Conservation (phyloP, 2,329 filamentous ascomycete genomes). For the Aciculosporium take region DNA sequence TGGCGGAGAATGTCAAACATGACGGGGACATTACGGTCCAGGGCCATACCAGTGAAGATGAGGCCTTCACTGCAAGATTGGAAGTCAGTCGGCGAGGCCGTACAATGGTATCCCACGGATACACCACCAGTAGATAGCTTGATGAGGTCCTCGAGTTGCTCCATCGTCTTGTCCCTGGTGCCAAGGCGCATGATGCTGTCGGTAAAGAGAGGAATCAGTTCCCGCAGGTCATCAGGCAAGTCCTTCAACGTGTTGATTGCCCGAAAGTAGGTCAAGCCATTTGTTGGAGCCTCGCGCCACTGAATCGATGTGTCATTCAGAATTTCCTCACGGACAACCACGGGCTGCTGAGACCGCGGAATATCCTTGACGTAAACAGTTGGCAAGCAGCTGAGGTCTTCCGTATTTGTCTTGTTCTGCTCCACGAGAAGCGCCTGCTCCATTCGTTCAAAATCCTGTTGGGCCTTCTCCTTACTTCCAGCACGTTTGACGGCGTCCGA, state of each 20-base stretch:
- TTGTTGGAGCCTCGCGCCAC: constrained; percentile 87
- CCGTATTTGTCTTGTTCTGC: constrained; percentile 69
- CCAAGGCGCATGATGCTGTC: constrained; percentile 88
- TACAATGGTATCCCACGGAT: constrained; percentile 70
- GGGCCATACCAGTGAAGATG: constrained; percentile 68
- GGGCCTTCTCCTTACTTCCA: constrained; percentile 56
- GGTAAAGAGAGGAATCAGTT: constrained; percentile 78
- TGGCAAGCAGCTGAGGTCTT: constrained; percentile 77
- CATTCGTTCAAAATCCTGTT: constrained; percentile 56
- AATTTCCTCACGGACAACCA: constrained; percentile 47
- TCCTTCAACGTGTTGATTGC: constrained; percentile 68
- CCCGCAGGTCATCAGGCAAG: constrained; percentile 69
- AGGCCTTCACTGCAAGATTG: constrained; percentile 65
- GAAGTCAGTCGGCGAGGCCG: constrained; percentile 60
- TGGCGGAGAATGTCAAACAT: constrained; percentile 80
- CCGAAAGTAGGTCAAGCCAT: constrained; percentile 91
- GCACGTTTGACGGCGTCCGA: constrained; percentile 51
- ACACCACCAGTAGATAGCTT: constrained; percentile 93
- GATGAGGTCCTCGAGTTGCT: constrained; percentile 87
- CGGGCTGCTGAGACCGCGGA: constrained; percentile 54
- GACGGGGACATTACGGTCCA: constrained; percentile 77
- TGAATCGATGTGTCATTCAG: constrained; percentile 57
- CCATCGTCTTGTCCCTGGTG: constrained; percentile 77
- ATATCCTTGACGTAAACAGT: constrained; percentile 85
- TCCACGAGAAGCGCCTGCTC: constrained; percentile 70